Conservation (phyloP, 305 asterid species). For the Fraxinus paxiana region DNA sequence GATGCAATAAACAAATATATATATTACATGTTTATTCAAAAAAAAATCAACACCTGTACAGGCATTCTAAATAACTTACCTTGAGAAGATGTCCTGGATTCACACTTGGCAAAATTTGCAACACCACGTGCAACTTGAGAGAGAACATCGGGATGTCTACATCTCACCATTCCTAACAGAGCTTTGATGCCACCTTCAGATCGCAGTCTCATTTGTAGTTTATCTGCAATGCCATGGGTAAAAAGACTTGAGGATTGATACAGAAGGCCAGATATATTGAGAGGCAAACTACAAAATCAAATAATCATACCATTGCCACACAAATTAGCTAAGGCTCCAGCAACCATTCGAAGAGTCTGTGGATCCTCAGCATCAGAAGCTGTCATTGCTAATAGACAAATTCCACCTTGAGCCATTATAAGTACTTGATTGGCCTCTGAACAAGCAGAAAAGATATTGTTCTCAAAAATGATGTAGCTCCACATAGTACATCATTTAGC, state of each 20-base stretch:
- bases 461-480: conserved; percentile 15
- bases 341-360: conserved; percentile 97
- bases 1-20: not conserved
- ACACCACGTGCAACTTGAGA: conserved; percentile 98
- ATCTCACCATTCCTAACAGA: conserved; percentile 89
- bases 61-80: conserved; percentile 35
- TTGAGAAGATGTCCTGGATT: conserved; percentile 73
- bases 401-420: conserved; percentile 96
- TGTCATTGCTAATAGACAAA: conserved; percentile 70
- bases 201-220: conserved; percentile 78
- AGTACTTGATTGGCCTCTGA: conserved; percentile 93
- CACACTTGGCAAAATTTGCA: conserved; percentile 96
- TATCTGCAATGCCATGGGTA: conserved; percentile 49
- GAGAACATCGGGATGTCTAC: conserved; percentile 90
- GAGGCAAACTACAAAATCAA: conserved; percentile 13
- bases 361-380: conserved; percentile 97
- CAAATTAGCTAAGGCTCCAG: conserved; percentile 97
- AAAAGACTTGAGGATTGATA: conserved; percentile 15
- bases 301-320: conserved; percentile 83
- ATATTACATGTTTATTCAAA: not conserved
- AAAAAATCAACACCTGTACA: not conserved
- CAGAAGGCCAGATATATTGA: not conserved
- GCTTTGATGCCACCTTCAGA: conserved; percentile 98
- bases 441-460: conserved; percentile 4
- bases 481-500: conserved; percentile 8